Percentiles rank a stretch among this genome's conserved stretches.
Conservation (phyloP, 352 stramenopile genomes). For the Halophytophthora polymorphica region DNA sequence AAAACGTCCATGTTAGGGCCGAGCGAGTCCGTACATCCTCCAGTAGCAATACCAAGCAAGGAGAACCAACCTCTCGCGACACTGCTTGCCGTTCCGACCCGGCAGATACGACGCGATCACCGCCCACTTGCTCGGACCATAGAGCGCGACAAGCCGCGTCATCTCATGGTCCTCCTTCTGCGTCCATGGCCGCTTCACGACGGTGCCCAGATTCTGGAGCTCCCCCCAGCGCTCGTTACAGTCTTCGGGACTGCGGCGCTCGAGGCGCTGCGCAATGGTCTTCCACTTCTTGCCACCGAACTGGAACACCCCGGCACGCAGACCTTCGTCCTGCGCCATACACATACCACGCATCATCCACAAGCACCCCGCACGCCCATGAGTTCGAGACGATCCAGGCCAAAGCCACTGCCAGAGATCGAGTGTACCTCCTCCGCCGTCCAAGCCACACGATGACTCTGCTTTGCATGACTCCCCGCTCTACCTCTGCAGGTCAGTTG, state of each 20-base stretch:
- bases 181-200: constrained; percentile 69
- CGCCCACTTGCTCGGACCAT: constrained; percentile 71
- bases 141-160: constrained; percentile 48
- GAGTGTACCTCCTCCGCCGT: too few species aligned
- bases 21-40: not conserved
- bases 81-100: constrained; percentile 87
- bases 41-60: not conserved
- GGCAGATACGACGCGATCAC: constrained; percentile 83
- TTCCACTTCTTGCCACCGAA: constrained; percentile 85
- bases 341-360: not conserved
- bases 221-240: constrained; percentile 73
- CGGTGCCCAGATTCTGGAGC: constrained; percentile 57
- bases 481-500: too few species aligned
- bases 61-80: constrained; percentile 57
- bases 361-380: not conserved
- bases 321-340: constrained; percentile 49
- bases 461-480: too few species aligned
- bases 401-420: too few species aligned
- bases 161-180: constrained; percentile 61
- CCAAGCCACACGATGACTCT: too few species aligned
- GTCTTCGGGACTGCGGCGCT: constrained; percentile 36
- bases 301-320: constrained; percentile 65
- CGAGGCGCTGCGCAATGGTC: constrained; percentile 50
- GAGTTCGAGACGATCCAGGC: not conserved
- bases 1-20: not conserved